Base-by-base conservation (phyloP, 768 basidiomycete species). In the Russula compacta region DNA sequence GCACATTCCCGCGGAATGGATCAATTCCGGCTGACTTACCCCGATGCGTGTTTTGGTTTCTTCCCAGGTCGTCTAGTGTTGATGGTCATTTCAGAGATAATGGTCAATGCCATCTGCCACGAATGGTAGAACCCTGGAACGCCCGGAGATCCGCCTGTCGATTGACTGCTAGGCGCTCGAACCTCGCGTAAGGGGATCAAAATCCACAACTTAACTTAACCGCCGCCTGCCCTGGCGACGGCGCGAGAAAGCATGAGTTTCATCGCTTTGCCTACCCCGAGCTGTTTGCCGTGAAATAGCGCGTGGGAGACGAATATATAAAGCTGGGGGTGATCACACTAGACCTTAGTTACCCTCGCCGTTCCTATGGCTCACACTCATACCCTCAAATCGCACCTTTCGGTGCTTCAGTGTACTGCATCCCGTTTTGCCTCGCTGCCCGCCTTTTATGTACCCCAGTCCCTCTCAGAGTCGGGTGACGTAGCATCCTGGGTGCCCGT, bases 381-480 rank as follows among this genome's bases (percentile, higher is more conserved):
- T 42, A 33, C 50, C 17, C 56, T 48, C 33, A 50, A 70, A 38
- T 80, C 83, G 48, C 87, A 89, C 70, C 80, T 89, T 29, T 80
- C 83, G 38, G 75, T 86, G 64, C 79, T 89, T 63, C 77, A 85
- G 60, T 73, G 78, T 49, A 81, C 79, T 64, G 78, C 83, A n/a
- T 65, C 74, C 51, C 75, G 71, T 59, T 77, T 77, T 68, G 75
- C 84, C 17, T 72, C 75, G 32, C 71, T 77, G 2, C 75, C 81
- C 43, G 83, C 81, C 65, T 89, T 89, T 76, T 80, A 78, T 69
- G 72, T 82, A 43, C 86, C 88, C 19, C 74, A 64, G 64, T 77
- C 21, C 76, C 81, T 67, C 67, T 77, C 56, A 43, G 66, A 73
- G 36, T 73, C 79, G 42, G 73, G 74, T 19, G 72, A 72, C 58